These are phyloP conservation scores for Jackrogersella multiformis DNA, from an alignment of 495 filamentous ascomycete genomes.

Conservation along the genomic window DNA sequence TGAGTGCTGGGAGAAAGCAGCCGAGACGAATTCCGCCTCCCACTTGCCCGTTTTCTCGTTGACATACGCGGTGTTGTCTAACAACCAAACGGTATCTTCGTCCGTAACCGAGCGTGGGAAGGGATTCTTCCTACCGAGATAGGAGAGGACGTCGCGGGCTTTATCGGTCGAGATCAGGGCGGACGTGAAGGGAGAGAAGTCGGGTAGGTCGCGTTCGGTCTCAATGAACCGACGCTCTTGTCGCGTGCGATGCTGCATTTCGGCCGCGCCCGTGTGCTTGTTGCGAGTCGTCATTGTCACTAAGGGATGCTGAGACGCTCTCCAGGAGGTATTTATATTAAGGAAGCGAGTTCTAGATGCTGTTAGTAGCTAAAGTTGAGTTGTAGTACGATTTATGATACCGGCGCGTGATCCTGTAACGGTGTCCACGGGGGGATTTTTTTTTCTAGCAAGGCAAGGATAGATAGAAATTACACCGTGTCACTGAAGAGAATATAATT, in stretches of 20 bases:
- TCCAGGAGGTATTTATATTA: conserved; percentile 8
- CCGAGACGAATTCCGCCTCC: conserved; percentile 82
- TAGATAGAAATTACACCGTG: conserved; percentile 7
- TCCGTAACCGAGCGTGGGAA: conserved; percentile 49
- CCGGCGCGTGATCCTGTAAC: conserved; percentile 30
- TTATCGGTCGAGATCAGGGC: conserved; percentile 38
- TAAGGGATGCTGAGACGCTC: background rate
- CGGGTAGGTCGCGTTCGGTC: conserved; percentile 51
- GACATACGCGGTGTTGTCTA: conserved; percentile 89
- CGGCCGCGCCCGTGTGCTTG: conserved; percentile 29
- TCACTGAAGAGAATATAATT: conserved; percentile 8
- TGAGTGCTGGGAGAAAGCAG: conserved; percentile 76
- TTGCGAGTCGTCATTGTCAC: conserved; percentile 34
- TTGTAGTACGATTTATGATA: conserved; percentile 31
- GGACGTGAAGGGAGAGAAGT: conserved; percentile 41
- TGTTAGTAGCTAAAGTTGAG: background rate
- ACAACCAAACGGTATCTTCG: conserved; percentile 80
- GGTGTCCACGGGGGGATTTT: conserved; percentile 19
- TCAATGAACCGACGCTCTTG: conserved; percentile 53
- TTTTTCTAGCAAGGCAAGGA: background rate
- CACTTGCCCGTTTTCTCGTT: conserved; percentile 58
- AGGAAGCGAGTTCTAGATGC: background rate
- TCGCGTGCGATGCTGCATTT: conserved; percentile 54
- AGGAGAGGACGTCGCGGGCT: conserved; percentile 53
- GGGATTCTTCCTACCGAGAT: conserved; percentile 58